Evolutionary conservation across 2,329 filamentous ascomycete species (phyloP).

Genomic region (Epichloe elymi): DNA sequence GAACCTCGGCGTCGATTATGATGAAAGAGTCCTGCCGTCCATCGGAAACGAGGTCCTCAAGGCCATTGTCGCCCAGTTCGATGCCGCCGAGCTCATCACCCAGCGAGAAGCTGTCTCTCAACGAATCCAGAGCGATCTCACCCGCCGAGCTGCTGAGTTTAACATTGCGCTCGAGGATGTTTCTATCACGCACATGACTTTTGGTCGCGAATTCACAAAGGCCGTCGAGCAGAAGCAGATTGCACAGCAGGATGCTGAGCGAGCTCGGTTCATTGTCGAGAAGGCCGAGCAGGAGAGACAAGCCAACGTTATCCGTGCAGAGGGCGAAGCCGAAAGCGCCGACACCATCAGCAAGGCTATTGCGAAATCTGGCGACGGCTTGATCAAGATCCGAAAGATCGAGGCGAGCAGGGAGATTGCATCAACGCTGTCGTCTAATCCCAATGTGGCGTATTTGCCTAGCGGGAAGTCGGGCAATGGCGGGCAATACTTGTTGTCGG

Average conservation of each 20-base stretch:
- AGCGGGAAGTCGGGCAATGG: slow-evolving; percentile 53
- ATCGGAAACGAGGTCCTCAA: slow-evolving; percentile 99
- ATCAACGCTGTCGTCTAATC: slow-evolving; percentile 74
- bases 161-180: slow-evolving; percentile 98
- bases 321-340: slow-evolving; percentile 93
- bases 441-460: slow-evolving; percentile 91
- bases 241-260: slow-evolving; percentile 95
- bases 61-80: slow-evolving; percentile 96
- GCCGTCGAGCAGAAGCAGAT: slow-evolving; percentile 99
- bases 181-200: slow-evolving; percentile 99
- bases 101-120: slow-evolving; percentile 95
- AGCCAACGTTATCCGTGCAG: slow-evolving; percentile 94
- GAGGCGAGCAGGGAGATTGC: slow-evolving; percentile 96
- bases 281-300: slow-evolving; percentile 97
- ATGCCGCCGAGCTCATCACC: slow-evolving; percentile 95
- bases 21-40: slow-evolving; percentile 93
- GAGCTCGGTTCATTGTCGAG: slow-evolving; percentile 95
- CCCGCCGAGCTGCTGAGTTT: slow-evolving; percentile 89
- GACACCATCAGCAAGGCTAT: slow-evolving; percentile 93
- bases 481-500: slow-evolving; percentile 39
- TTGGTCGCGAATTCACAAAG: slow-evolving; percentile 96
- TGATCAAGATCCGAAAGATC: slow-evolving; percentile 93
- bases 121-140: slow-evolving; percentile 82
- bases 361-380: slow-evolving; percentile 80
- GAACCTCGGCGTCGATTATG: slow-evolving; percentile 97